Percentiles rank a stretch among this genome's conserved stretches.
These are phyloP conservation scores for Forsythia suspensa DNA, from an alignment of 257 asterid species.

Conservation along the genomic window DNA sequence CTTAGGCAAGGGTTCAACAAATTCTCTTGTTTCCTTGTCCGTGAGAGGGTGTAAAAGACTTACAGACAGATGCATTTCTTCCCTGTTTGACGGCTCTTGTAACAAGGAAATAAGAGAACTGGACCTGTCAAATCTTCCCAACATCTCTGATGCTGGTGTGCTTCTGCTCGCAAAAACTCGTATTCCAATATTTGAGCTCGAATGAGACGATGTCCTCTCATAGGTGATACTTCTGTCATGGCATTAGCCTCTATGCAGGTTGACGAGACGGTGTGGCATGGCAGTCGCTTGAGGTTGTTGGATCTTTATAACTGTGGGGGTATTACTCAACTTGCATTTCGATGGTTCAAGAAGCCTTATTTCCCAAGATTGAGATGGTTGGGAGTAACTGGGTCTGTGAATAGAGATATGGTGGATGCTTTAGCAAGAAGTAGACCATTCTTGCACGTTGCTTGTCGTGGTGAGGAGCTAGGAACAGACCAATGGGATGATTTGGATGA, in stretches of 20 bases:
- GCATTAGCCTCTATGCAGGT: constrained; percentile 85
- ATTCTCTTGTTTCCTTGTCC: constrained; percentile 65
- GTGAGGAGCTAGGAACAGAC: constrained; percentile 77
- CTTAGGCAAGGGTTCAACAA: constrained; percentile 59
- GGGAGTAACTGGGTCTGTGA: constrained; percentile 66
- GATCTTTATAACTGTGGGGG: constrained; percentile 92
- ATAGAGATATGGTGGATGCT: constrained; percentile 58
- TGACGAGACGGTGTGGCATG: constrained; percentile 60
- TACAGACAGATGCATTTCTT: constrained; percentile 71
- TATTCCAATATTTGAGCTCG: constrained; percentile 74
- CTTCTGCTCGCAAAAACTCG: constrained; percentile 66
- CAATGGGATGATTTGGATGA: constrained; percentile 64
- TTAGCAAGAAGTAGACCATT: constrained; percentile 65
- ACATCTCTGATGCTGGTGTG: constrained; percentile 71
- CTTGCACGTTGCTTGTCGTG: constrained; percentile 56
- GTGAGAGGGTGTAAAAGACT: constrained; percentile 90
- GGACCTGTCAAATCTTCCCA: constrained; percentile 81
- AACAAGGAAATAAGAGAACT: constrained; percentile 61
- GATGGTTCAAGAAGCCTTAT: constrained; percentile 88
- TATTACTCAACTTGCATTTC: constrained; percentile 67
- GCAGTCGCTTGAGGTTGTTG: constrained; percentile 70
- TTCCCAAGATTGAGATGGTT: constrained; percentile 92
- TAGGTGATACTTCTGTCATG: constrained; percentile 82
- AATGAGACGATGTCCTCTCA: constrained; percentile 86
- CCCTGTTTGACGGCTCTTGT: constrained; percentile 53